A percentile compares a stretch with the other conserved stretches of the same genome.
phyloP scores from a whole-genome alignment of 371 early-diverging fungal species.

The Lichtheimia corymbifera region DNA sequence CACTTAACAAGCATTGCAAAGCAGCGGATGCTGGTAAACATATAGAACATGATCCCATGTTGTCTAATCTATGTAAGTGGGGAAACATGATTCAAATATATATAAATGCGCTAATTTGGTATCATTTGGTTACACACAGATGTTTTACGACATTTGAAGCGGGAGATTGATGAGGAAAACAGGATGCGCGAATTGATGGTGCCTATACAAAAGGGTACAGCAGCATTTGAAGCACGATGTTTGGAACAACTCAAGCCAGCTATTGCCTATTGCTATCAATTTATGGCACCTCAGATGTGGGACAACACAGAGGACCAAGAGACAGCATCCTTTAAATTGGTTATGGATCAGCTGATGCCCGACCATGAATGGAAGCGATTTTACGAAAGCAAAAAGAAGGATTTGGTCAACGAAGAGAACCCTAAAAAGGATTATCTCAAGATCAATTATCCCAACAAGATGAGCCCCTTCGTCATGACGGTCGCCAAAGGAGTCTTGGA shows the following conservation, averaged over 20 bases:
- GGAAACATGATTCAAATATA: background rate
- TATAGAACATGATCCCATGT: constrained; percentile 43
- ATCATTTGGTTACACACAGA: constrained; percentile 17
- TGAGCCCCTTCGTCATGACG: constrained; percentile 41
- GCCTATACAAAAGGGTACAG: constrained; percentile 33
- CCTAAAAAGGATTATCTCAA: constrained; percentile 37
- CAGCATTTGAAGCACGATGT: constrained; percentile 25
- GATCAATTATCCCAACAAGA: constrained; percentile 51
- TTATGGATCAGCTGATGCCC: constrained; percentile 30
- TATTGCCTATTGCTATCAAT: constrained; percentile 26
- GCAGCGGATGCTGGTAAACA: constrained; percentile 22
- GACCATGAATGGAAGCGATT: constrained; percentile 38
- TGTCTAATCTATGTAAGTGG: constrained; percentile 42
- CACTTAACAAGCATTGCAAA: constrained; percentile 32
- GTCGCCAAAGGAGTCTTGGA: constrained; percentile 40
- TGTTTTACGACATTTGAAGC: constrained; percentile 42
- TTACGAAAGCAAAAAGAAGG: constrained; percentile 25
- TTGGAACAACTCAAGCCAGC: constrained; percentile 25
- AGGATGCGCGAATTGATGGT: constrained; percentile 37
- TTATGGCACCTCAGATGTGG: constrained; percentile 19
- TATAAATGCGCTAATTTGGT: background rate
- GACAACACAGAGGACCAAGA: constrained; percentile 17
- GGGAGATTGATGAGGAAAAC: constrained; percentile 46
- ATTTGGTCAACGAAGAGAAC: constrained; percentile 35
- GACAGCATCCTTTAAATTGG: constrained; percentile 20